phyloP scores from a whole-genome alignment of 2,329 filamentous ascomycete genomes.

The Cylindrodendrum hubeiense region DNA sequence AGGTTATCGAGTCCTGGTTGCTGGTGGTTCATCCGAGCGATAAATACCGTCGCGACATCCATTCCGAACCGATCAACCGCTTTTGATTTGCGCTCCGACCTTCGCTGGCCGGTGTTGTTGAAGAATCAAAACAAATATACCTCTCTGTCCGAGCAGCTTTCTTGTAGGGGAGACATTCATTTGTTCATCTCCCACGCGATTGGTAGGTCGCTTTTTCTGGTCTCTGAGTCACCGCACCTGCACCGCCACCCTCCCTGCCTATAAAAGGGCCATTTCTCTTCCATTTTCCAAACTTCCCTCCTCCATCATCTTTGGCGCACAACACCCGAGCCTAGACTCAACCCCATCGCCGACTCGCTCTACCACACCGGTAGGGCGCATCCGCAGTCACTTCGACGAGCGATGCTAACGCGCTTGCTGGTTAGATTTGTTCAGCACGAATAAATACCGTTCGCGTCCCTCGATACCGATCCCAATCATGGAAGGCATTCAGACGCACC shows the following conservation, averaged over 20 bases:
- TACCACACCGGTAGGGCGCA: constrained; percentile 37
- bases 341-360: constrained; percentile 31
- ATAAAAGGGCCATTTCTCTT: constrained; percentile 44
- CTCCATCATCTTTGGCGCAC: constrained; percentile 36
- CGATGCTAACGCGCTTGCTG: constrained; percentile 42
- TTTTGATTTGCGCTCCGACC: constrained; percentile 37
- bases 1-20: constrained; percentile 35
- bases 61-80: constrained; percentile 9
- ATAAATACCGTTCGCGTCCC: constrained; percentile 34
- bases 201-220: constrained; percentile 62
- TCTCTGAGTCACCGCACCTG: constrained; percentile 38
- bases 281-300: constrained; percentile 35
- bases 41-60: constrained; percentile 16
- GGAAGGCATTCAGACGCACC: constrained; percentile 93
- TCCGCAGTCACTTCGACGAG: constrained; percentile 7
- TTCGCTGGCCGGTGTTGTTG: constrained; percentile 34
- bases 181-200: constrained; percentile 94
- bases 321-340: constrained; percentile 4
- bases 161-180: constrained; percentile 91
- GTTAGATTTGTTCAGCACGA: constrained; percentile 51
- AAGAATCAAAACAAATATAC: constrained; percentile 30
- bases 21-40: constrained; percentile 31
- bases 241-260: constrained; percentile 36
- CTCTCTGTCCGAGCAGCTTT: constrained; percentile 51
- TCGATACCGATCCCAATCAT: constrained; percentile 65